phyloP scores from a whole-genome alignment of 1,284 basidiomycete species.

The Tremellales sp. region DNA sequence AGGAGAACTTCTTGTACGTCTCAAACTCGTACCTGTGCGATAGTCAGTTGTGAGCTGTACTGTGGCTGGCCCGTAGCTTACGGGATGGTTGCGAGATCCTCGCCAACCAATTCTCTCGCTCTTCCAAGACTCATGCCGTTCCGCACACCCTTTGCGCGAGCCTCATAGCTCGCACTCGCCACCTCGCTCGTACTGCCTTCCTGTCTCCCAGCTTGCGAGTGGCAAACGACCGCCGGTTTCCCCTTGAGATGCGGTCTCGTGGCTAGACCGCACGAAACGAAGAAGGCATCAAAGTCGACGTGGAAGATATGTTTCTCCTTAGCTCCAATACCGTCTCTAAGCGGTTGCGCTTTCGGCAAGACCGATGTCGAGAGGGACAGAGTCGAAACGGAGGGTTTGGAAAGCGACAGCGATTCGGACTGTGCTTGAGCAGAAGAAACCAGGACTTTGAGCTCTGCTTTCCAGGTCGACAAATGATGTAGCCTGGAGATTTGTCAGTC shows the following conservation, averaged over 20 bases:
- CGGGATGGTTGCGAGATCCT: constrained; percentile 69
- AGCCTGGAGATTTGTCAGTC: constrained; percentile 46
- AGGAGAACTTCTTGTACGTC: constrained; percentile 75
- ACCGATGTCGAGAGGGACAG: constrained; percentile 24
- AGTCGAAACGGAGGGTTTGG: constrained; percentile 18
- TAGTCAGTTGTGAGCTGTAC: constrained; percentile 1
- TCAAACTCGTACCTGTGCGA: constrained; percentile 47
- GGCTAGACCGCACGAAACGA: constrained; percentile 82
- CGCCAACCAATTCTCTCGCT: constrained; percentile 65
- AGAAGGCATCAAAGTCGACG: constrained; percentile 96
- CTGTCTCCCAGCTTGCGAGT: constrained; percentile 67
- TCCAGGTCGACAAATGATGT: constrained; percentile 90
- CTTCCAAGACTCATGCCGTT: constrained; percentile 95
- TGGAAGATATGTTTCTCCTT: constrained; percentile 76
- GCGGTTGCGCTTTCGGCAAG: constrained; percentile 18
- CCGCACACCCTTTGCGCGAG: constrained; percentile 77
- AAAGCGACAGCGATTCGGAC: constrained; percentile 53
- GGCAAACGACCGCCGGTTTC: constrained; percentile 89
- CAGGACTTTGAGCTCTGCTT: constrained; percentile 77
- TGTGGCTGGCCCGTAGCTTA: constrained; percentile 65
- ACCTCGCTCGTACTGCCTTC: constrained; percentile 84
- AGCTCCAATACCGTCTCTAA: constrained; percentile 1
- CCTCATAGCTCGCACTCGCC: constrained; percentile 91
- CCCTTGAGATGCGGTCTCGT: constrained; percentile 72
- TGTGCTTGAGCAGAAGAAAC: constrained; percentile 73